A percentile compares a stretch with the other conserved stretches of the same genome.
These are phyloP conservation scores for Rhizophora apiculata DNA, from an alignment of 345 rosid species.

Conservation along the genomic window DNA sequence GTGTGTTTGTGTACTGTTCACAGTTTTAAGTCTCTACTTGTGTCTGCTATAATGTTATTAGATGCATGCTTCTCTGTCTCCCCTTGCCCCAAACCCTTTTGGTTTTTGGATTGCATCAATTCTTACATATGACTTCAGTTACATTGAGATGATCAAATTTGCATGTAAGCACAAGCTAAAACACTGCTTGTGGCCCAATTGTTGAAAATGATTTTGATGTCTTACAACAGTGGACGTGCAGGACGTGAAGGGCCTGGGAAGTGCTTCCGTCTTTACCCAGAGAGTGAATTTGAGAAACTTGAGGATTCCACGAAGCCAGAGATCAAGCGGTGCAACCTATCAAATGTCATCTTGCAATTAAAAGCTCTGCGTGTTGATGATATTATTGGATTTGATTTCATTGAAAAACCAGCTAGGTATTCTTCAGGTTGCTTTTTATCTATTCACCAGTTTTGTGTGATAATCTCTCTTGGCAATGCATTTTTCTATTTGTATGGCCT, in stretches of 20 bases:
- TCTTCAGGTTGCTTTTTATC: slow-evolving; percentile 2
- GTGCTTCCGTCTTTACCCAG: slow-evolving; percentile 89
- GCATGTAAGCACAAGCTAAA: background rate
- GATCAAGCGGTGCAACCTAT: slow-evolving; percentile 89
- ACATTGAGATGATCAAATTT: background rate
- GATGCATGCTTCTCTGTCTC: background rate
- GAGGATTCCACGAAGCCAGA: slow-evolving; percentile 91
- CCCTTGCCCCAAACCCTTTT: too few relatives aligned
- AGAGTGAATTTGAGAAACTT: slow-evolving; percentile 81
- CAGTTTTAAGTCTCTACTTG: background rate
- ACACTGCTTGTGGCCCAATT: slow-evolving; percentile 1
- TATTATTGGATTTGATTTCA: slow-evolving; percentile 85
- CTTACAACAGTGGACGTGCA: slow-evolving; percentile 75
- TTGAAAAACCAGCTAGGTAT: slow-evolving; percentile 89
- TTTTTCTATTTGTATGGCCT: background rate
- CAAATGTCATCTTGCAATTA: slow-evolving; percentile 84
- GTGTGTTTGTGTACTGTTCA: background rate
- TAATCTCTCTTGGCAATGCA: background rate
- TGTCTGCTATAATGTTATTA: background rate
- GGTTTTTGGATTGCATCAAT: background rate
- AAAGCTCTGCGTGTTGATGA: slow-evolving; percentile 88
- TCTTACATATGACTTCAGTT: background rate
- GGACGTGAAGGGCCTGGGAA: slow-evolving; percentile 97
- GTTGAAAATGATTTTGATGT: slow-evolving; percentile 14
- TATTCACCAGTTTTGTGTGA: background rate